These are phyloP conservation scores for Avena sativa DNA, from an alignment of 176 grass and related monocot genomes.

Conservation along the genomic window DNA sequence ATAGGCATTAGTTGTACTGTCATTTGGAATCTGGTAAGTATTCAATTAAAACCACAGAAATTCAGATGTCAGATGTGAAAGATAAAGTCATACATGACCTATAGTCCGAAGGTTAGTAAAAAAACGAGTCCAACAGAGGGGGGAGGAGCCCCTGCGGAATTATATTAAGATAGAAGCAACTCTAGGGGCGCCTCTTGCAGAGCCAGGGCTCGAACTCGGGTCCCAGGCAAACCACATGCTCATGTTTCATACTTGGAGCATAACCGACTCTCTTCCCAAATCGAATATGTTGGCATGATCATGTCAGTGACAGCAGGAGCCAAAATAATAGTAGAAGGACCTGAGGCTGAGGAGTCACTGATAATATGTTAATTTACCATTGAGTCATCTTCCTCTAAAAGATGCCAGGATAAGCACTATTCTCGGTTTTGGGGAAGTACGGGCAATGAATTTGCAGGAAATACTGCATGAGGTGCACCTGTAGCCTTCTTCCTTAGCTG, in stretches of 20 bases:
- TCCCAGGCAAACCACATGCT: neutral
- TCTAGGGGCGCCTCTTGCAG: too few relatives aligned
- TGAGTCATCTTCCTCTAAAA: constrained; percentile 26
- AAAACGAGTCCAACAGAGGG: too few relatives aligned
- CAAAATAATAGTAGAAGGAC: constrained; percentile 27
- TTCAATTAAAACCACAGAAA: neutral
- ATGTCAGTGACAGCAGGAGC: neutral
- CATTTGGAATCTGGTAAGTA: neutral
- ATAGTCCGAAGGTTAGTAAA: neutral
- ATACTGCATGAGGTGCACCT: constrained; percentile 57
- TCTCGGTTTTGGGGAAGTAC: constrained; percentile 23
- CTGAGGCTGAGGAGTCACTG: neutral
- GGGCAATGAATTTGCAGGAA: constrained; percentile 68
- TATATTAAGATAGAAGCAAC: too few relatives aligned
- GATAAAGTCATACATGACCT: neutral
- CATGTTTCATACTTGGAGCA: neutral
- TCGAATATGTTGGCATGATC: neutral
- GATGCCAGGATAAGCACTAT: constrained; percentile 27
- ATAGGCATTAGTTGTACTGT: constrained; percentile 13
- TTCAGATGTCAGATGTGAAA: too few relatives aligned
- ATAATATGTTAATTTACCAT: constrained; percentile 33
- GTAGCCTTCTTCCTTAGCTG: constrained; percentile 60
- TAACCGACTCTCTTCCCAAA: neutral
- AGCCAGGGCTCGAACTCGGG: too few relatives aligned
- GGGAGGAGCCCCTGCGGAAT: too few relatives aligned